Base-by-base conservation (phyloP, 257 asterid species). In the Salvia splendens region DNA sequence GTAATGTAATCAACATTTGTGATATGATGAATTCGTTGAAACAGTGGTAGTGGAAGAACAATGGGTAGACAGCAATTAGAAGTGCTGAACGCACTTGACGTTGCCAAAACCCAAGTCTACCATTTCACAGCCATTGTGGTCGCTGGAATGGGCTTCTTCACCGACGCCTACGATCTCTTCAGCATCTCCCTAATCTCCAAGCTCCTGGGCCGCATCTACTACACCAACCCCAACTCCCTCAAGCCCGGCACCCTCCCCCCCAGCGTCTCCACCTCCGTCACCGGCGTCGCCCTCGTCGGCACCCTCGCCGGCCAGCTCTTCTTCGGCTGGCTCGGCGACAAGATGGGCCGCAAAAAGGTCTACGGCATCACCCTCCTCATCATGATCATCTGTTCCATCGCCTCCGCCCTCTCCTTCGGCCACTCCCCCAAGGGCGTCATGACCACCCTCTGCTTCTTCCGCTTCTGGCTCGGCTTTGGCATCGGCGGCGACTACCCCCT, bases 101-200 rank as follows among this genome's bases (percentile, higher is more conserved):
- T 74, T 0, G 90, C 94, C 2, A 84, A 85, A 3, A 86, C 93
- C 1, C 93, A 86, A 71, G 75, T 79, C 12, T 86, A 86, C 79
- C 93, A 86, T 77, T 83, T 86, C 75, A 84, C 86, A 0, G 85
- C 94, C 3, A 85, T 86, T 56, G 43, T 86, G 6, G 67, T 86
- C 1, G 90, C 90, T 8, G 94, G 94, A 52, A 86, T 86, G 90
- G 89, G 92, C 0, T 86, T 86, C 59, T 86, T 86, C 79, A 86
- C 87, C 0, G 92, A 86, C 46, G 89, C 92, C 7, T 86, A 86
- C 49, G 92, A 86, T 69, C 82, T 83, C 4, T 86, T 86, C 68
- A 69, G 86, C n/a, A 81, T 83, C 45, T 79, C 86, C 1, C 24
- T 82, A 0, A 76, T 81, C 61, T 3, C 89, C 1, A 78, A 71